Evolutionary conservation across 352 stramenopile species (phyloP), one percentile per base, ranked within the genome.

Genomic region (Elongisporangium senticosum): DNA sequence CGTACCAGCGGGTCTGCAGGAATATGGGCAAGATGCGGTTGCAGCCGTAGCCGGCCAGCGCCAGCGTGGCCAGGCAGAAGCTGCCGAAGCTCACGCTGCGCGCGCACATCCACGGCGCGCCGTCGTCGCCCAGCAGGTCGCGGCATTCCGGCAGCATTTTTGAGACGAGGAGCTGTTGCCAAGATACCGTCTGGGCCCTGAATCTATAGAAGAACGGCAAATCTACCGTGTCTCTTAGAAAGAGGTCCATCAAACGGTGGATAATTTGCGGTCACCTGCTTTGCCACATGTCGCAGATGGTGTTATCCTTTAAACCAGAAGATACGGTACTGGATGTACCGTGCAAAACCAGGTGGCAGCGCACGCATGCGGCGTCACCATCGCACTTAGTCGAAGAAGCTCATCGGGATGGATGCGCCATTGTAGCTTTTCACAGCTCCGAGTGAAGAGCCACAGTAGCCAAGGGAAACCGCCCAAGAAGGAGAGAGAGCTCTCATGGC

Each of bases 51-150:
- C 71, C 64, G 26, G 59, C 69, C 0, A 79, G 59, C 20, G 64
- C 64, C 19, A 86, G 65, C 55, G 80, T 90, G 53, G 65, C 63
- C 33, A 89, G 67, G 23, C 76, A 86, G 53, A 83, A 71, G 33
- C 49, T 65, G 51, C 81, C 81, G 54, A 90, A 79, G 40, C 62
- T 84, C 39, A 90, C 57, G 57, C 81, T 87, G 51, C 81, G 78
- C 55, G 73, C 70, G 60, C 81, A 89, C 43, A 77, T 63, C 64
- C 82, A 77, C 64, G 74, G 53, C 14, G 70, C 59, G 22, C 69
- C 61, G 28, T 62, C 71, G 37, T 63, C 64, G 21, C 61, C 26
- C 49, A 79, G 72, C 20, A 85, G 54, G 4, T 70, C 68, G 64
- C 67, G 67, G 68, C 77, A 87, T 59, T 87, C 73, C 4, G 74